phyloP scores from a whole-genome alignment of 345 rosid species.

The Melaleuca quinquenervia region DNA sequence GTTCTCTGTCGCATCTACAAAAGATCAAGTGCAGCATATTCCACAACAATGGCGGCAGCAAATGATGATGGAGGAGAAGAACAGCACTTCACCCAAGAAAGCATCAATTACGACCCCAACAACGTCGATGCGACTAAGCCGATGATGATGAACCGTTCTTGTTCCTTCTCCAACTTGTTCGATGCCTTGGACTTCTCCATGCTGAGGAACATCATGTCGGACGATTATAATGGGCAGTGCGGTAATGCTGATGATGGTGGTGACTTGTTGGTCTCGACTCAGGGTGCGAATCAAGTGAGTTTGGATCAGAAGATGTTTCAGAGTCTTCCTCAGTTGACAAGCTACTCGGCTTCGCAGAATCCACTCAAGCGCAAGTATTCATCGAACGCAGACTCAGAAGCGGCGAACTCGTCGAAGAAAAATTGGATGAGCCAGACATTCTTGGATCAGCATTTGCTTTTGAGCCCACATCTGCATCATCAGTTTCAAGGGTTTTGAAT shows the following conservation, averaged over 20 bases:
- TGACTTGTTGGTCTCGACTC: neutral
- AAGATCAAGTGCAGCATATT: constrained; percentile 44
- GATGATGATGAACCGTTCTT: constrained; percentile 10
- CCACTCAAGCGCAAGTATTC: neutral
- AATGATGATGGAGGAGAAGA: constrained; percentile 48
- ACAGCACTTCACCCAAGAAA: constrained; percentile 25
- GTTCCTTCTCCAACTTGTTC: constrained; percentile 58
- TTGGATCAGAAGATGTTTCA: neutral
- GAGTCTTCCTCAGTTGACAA: neutral
- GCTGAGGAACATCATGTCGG: constrained; percentile 42
- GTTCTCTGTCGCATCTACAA: constrained; percentile 92
- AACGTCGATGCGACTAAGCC: constrained; percentile 22
- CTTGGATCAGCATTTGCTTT: neutral
- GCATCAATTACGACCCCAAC: constrained; percentile 11
- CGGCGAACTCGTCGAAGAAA: neutral
- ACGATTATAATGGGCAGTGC: neutral
- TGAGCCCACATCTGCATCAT: neutral
- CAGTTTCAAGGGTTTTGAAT: neutral
- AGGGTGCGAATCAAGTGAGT: neutral
- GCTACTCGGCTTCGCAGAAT: neutral
- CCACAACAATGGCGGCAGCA: constrained; percentile 21
- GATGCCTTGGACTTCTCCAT: constrained; percentile 59
- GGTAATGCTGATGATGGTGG: neutral
- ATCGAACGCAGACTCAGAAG: neutral
- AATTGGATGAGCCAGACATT: neutral